A percentile compares a stretch with the other conserved stretches of the same genome.
These are phyloP conservation scores for Cytospora chrysosperma DNA, from an alignment of 2,329 filamentous ascomycete genomes.

Conservation along the genomic window DNA sequence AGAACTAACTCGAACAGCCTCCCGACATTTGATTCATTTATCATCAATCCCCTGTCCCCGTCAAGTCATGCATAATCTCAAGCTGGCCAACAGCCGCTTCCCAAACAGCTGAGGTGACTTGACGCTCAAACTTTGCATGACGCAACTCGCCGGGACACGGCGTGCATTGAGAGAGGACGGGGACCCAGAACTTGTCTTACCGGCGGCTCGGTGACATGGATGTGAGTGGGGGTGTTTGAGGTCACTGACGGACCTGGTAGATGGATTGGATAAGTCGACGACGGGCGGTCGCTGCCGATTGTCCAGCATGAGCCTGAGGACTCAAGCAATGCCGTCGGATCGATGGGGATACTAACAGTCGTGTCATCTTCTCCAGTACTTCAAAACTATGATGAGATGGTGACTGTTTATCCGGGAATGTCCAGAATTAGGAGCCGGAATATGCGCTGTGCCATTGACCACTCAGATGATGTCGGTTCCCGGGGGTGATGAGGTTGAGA, in stretches of 20 bases:
- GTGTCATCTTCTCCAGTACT: no score
- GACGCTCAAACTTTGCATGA: neutral
- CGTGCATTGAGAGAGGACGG: constrained; percentile 7
- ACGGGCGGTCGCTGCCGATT: neutral
- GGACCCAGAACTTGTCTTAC: neutral
- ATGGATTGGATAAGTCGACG: neutral
- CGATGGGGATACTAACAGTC: neutral
- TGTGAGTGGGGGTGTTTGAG: neutral
- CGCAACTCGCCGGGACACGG: neutral
- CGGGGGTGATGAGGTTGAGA: neutral
- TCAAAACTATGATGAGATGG: no score
- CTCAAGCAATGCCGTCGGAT: neutral
- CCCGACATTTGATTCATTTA: neutral
- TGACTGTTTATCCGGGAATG: neutral
- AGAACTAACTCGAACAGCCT: neutral
- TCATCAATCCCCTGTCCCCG: no score
- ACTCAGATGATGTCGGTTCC: neutral
- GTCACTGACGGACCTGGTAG: neutral
- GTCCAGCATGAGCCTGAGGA: no score
- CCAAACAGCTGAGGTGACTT: neutral
- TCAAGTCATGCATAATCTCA: neutral
- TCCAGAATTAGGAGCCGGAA: neutral
- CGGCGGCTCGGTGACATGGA: neutral
- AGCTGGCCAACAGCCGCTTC: constrained; percentile 4
- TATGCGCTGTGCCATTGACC: neutral